Evolutionary conservation across 768 basidiomycete genomes (phyloP).

Genomic region (Boletus rufocinnamomeus): DNA sequence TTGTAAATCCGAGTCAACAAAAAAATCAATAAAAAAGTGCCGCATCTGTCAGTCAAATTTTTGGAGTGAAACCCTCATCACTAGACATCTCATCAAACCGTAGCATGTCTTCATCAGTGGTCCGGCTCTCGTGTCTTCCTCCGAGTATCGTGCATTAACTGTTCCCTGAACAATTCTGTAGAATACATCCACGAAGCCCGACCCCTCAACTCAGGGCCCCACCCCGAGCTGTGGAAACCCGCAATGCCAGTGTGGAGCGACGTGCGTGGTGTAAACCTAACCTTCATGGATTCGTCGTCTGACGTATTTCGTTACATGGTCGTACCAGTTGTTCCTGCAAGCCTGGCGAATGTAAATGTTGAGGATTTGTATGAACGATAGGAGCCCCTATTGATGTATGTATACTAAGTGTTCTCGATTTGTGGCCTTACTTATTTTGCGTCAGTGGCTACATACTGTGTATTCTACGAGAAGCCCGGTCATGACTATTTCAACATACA

Average conservation of each 20-base stretch:
- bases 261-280: conserved; percentile 4
- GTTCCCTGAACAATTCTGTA: neutral
- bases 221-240: conserved; percentile 23
- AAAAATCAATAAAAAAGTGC: neutral
- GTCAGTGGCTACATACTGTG: no score
- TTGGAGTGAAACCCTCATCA: neutral
- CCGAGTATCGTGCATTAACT: neutral
- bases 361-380: neutral
- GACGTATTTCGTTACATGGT: neutral
- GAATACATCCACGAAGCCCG: conserved; percentile 8
- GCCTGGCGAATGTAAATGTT: conserved; percentile 21
- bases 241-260: conserved; percentile 18
- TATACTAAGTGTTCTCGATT: no score
- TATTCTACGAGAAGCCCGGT: no score
- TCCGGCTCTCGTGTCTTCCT: neutral
- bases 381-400: neutral
- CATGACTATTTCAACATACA: no score
- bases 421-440: no score
- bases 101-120: conserved; percentile 15
- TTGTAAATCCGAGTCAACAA: conserved; percentile 1
- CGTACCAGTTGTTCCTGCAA: conserved; percentile 16
- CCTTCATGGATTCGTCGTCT: neutral
- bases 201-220: conserved; percentile 1
- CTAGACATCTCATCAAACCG: neutral
- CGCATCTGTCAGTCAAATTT: no score